Percentiles rank a stretch among this genome's conserved stretches.
These are phyloP conservation scores for Lyophyllum semitale DNA, from an alignment of 768 basidiomycete species.

Conservation along the genomic window DNA sequence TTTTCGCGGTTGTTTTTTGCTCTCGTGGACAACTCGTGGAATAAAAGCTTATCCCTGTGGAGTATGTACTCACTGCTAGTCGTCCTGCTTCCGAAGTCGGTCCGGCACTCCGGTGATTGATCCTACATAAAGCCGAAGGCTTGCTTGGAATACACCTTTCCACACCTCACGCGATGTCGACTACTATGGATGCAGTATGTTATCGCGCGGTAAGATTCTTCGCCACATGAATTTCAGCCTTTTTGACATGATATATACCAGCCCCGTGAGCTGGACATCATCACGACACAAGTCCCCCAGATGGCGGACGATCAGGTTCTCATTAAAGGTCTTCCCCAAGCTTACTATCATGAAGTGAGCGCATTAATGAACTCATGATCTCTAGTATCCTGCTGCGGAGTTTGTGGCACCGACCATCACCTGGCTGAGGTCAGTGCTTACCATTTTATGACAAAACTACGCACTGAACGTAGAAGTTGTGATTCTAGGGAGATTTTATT, in stretches of 20 bases:
- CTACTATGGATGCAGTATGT: conserved; percentile 73
- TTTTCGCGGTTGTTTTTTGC: background rate
- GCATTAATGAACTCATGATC: background rate
- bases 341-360: background rate
- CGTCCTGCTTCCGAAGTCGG: background rate
- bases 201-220: conserved; percentile 55
- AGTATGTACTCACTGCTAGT: background rate
- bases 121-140: background rate
- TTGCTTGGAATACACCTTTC: background rate
- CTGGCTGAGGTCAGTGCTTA: conserved; percentile 46
- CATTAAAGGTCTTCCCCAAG: conserved; percentile 49
- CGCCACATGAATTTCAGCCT: background rate
- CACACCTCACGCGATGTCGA: conserved; percentile 9
- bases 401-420: conserved; percentile 68
- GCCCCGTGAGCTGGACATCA: conserved; percentile 55
- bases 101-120: background rate
- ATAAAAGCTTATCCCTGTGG: background rate
- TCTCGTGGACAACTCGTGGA: background rate
- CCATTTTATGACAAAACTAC: background rate
- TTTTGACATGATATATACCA: conserved; percentile 14
- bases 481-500: conserved; percentile 62
- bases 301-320: conserved; percentile 58
- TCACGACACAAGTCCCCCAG: conserved; percentile 51
- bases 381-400: conserved; percentile 42
- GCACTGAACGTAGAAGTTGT: conserved; percentile 20